phyloP scores from a whole-genome alignment of 176 grass and related monocot genomes.

The Cocos nucifera region DNA sequence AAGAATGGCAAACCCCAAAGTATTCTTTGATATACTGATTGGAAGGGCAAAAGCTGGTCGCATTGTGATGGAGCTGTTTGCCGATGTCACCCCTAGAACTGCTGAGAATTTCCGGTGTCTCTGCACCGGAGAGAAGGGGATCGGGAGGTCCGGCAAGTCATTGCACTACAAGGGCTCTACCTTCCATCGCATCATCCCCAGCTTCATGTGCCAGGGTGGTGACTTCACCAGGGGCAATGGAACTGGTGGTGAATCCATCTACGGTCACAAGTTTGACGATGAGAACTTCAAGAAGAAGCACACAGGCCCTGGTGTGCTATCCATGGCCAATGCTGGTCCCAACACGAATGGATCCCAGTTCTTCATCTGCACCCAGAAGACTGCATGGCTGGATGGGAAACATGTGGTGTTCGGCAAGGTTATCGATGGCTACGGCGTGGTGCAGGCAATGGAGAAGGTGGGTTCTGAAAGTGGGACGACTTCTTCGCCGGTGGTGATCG shows the following conservation, averaged over 20 bases:
- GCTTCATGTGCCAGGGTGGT: slow-evolving; percentile 79
- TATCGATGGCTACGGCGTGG: slow-evolving; percentile 41
- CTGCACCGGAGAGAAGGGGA: slow-evolving; percentile 61
- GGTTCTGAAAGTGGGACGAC: slow-evolving; percentile 31
- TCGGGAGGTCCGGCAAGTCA: slow-evolving; percentile 39
- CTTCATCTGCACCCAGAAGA: slow-evolving; percentile 58
- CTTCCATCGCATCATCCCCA: slow-evolving; percentile 70
- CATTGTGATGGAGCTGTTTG: slow-evolving; percentile 65
- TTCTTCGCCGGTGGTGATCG: slow-evolving; percentile 35
- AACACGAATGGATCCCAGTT: slow-evolving; percentile 77
- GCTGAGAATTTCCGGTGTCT: slow-evolving; percentile 71
- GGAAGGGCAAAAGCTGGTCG: slow-evolving; percentile 48
- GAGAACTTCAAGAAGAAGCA: slow-evolving; percentile 64
- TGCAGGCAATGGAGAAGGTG: slow-evolving; percentile 58
- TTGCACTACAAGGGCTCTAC: slow-evolving; percentile 70
- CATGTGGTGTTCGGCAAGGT: slow-evolving; percentile 83
- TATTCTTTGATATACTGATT: slow-evolving; percentile 79
- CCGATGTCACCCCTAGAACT: slow-evolving; percentile 46
- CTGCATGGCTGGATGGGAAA: slow-evolving; percentile 54
- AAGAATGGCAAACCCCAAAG: slow-evolving; percentile 57
- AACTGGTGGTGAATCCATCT: slow-evolving; percentile 72
- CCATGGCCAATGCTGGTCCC: slow-evolving; percentile 73
- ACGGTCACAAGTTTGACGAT: slow-evolving; percentile 53
- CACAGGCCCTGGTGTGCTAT: slow-evolving; percentile 47
- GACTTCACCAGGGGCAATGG: slow-evolving; percentile 79